Evolutionary conservation across 495 filamentous ascomycete genomes (phyloP).

Genomic region (Penicillium turbatum): DNA sequence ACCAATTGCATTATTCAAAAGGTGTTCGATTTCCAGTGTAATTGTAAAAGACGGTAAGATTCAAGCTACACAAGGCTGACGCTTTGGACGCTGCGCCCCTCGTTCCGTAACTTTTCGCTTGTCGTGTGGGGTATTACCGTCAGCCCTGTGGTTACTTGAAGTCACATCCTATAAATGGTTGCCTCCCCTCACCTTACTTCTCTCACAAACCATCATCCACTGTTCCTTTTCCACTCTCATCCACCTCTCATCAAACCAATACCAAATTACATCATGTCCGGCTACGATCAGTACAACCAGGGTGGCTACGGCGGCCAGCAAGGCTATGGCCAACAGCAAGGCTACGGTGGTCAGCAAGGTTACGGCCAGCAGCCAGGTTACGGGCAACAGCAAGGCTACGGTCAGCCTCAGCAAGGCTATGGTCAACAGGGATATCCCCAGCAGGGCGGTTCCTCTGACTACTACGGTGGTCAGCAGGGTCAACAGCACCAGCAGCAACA

Average conservation of each 20-base stretch:
- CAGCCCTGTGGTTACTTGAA: conserved; percentile 24
- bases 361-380: conserved; percentile 30
- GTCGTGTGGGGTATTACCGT: conserved; percentile 23
- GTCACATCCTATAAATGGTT: conserved; percentile 22
- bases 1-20: neutral
- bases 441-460: conserved; percentile 9
- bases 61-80: conserved; percentile 2
- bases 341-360: conserved; percentile 27
- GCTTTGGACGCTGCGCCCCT: conserved; percentile 9
- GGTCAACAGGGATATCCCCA: conserved; percentile 22
- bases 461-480: conserved; percentile 14
- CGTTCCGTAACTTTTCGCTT: conserved; percentile 17
- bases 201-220: conserved; percentile 13
- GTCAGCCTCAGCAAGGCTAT: conserved; percentile 23
- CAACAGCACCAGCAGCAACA: conserved; percentile 17
- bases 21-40: neutral
- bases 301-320: conserved; percentile 9
- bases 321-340: conserved; percentile 18
- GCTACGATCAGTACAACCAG: conserved; percentile 42
- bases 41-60: neutral
- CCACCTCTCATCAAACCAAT: neutral
- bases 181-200: conserved; percentile 14
- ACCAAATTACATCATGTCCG: conserved; percentile 35
- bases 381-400: conserved; percentile 18
- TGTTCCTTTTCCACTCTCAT: conserved; percentile 2